These are phyloP conservation scores for Colletotrichum theobromicola DNA, from an alignment of 2,329 filamentous ascomycete genomes.

Conservation along the genomic window DNA sequence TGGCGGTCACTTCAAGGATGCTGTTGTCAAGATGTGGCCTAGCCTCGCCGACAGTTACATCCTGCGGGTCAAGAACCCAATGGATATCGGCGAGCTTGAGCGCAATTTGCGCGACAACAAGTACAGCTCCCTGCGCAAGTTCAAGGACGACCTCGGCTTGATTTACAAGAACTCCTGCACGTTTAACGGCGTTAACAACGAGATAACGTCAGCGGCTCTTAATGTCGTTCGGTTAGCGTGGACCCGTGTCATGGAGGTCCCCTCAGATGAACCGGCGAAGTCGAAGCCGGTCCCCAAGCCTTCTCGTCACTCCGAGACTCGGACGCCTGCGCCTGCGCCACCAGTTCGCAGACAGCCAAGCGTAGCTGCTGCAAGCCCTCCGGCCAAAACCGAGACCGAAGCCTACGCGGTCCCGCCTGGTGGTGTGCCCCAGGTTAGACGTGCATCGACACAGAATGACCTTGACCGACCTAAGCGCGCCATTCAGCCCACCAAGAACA, in stretches of 20 bases:
- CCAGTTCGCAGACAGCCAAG: conserved; percentile 33
- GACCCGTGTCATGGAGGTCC: conserved; percentile 47
- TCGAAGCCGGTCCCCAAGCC: conserved; percentile 57
- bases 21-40: conserved; percentile 79
- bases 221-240: conserved; percentile 62
- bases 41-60: conserved; percentile 76
- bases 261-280: conserved; percentile 61
- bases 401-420: conserved; percentile 79
- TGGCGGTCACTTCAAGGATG: conserved; percentile 75
- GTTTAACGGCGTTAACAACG: conserved; percentile 84
- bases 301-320: conserved; percentile 50
- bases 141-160: conserved; percentile 76
- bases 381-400: conserved; percentile 34
- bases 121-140: conserved; percentile 74
- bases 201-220: conserved; percentile 66
- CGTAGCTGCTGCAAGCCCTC: conserved; percentile 39
- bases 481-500: conserved; percentile 88
- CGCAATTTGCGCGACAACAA: conserved; percentile 70
- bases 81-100: conserved; percentile 87
- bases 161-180: conserved; percentile 79
- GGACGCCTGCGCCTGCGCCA: conserved; percentile 36
- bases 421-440: conserved; percentile 81
- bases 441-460: conserved; percentile 80
- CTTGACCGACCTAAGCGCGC: conserved; percentile 87
- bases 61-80: conserved; percentile 74